Conservation (phyloP, 176 grass and related monocot genomes). For the Triticum urartu region DNA sequence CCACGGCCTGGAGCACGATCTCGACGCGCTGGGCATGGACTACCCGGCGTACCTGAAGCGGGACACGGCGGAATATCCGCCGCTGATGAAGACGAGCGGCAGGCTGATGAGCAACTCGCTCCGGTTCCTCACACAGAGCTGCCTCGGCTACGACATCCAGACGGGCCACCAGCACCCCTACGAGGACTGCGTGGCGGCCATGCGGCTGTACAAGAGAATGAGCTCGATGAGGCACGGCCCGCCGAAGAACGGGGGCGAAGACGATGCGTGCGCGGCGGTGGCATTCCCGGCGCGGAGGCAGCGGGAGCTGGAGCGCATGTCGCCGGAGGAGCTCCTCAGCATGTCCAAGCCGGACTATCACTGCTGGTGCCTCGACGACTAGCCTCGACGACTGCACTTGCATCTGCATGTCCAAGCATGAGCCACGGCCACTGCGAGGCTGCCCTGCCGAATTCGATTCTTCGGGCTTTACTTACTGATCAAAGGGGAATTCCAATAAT, state of each 20-base stretch:
- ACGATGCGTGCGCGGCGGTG: neutral
- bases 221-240: slow-evolving; percentile 9
- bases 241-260: neutral
- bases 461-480: no score
- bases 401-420: no score
- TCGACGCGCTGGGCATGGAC: slow-evolving; percentile 57
- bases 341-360: slow-evolving; percentile 51
- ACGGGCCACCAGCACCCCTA: slow-evolving; percentile 47
- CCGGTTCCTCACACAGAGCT: slow-evolving; percentile 58
- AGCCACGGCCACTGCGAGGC: no score
- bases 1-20: slow-evolving; percentile 75
- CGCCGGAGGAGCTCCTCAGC: slow-evolving; percentile 50
- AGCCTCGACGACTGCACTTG: neutral
- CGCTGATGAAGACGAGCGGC: slow-evolving; percentile 92
- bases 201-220: slow-evolving; percentile 69
- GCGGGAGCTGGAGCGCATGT: slow-evolving; percentile 62
- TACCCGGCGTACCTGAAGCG: slow-evolving; percentile 61
- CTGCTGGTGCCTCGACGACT: slow-evolving; percentile 76
- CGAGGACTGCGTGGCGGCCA: slow-evolving; percentile 64
- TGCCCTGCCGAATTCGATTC: no score
- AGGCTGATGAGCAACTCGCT: slow-evolving; percentile 85
- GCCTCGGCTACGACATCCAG: slow-evolving; percentile 61
- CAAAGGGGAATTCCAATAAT: no score
- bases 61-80: slow-evolving; percentile 81
- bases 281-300: slow-evolving; percentile 47